Evolutionary conservation across 2,329 filamentous ascomycete species (phyloP).

Genomic region (Paecilomyces sp.): DNA sequence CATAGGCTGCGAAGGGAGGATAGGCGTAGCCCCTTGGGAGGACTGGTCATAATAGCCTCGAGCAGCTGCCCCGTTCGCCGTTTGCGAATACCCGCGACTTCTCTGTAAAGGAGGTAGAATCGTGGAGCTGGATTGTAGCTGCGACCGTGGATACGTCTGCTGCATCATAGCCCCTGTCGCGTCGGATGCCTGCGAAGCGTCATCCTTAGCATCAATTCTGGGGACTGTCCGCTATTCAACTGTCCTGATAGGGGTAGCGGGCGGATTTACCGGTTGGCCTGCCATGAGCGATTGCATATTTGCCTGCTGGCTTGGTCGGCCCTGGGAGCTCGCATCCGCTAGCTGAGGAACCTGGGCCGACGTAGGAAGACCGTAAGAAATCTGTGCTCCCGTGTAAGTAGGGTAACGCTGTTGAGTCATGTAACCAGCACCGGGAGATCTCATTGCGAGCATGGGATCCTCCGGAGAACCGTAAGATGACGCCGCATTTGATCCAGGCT

Average conservation of each 20-base stretch:
- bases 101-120: slow-evolving; percentile 29
- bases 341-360: slow-evolving; percentile 27
- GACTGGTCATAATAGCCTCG: slow-evolving; percentile 27
- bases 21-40: slow-evolving; percentile 23
- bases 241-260: slow-evolving; percentile 30
- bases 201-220: slow-evolving; percentile 19
- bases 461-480: slow-evolving; percentile 12
- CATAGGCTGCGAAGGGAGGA: slow-evolving; percentile 28
- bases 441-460: slow-evolving; percentile 13
- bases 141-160: slow-evolving; percentile 26
- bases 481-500: slow-evolving; percentile 7
- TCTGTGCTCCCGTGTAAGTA: slow-evolving; percentile 19
- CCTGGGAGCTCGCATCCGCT: slow-evolving; percentile 24
- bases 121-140: slow-evolving; percentile 25
- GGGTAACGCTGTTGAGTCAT: slow-evolving; percentile 10
- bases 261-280: slow-evolving; percentile 22
- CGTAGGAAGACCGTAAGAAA: slow-evolving; percentile 27
- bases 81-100: slow-evolving; percentile 22
- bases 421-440: slow-evolving; percentile 10
- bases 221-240: slow-evolving; percentile 15
- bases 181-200: slow-evolving; percentile 25
- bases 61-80: slow-evolving; percentile 19
- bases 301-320: slow-evolving; percentile 27
- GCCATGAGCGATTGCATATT: slow-evolving; percentile 29
- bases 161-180: slow-evolving; percentile 29